These are phyloP conservation scores for Carpinus viminea DNA, from an alignment of 306 rosid genomes.

Conservation along the genomic window DNA sequence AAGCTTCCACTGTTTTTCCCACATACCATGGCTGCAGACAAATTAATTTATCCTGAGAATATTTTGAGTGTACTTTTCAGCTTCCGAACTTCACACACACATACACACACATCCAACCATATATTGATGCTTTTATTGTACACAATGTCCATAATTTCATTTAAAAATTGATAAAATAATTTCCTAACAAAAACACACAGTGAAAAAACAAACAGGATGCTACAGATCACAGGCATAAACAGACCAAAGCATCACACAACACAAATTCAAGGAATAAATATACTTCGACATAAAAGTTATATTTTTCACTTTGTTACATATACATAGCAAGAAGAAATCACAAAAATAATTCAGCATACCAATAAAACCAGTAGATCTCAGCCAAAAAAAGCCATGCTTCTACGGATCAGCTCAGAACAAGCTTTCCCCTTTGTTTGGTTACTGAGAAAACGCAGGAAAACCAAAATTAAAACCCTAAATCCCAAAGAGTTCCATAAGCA, in stretches of 20 bases:
- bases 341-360: neutral
- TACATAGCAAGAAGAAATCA: neutral
- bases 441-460: constrained; percentile 5
- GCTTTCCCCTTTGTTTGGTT: neutral
- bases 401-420: neutral
- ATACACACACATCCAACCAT: neutral
- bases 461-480: neutral
- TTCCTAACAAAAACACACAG: neutral
- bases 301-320: neutral
- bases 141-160: neutral
- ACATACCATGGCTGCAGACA: neutral
- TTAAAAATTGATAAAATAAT: neutral
- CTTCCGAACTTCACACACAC: neutral
- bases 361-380: constrained; percentile 15
- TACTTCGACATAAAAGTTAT: neutral
- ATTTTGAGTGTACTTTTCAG: constrained; percentile 8
- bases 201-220: neutral
- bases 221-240: neutral
- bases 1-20: neutral
- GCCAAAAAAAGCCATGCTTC: neutral
- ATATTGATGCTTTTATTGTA: neutral
- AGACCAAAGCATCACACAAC: neutral
- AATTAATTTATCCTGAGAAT: neutral
- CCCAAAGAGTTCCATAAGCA: neutral
- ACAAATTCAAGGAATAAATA: neutral